Evolutionary conservation across 305 asterid genomes (phyloP), one percentile per base, ranked within the genome.

Genomic region (Solanum hybrid): DNA sequence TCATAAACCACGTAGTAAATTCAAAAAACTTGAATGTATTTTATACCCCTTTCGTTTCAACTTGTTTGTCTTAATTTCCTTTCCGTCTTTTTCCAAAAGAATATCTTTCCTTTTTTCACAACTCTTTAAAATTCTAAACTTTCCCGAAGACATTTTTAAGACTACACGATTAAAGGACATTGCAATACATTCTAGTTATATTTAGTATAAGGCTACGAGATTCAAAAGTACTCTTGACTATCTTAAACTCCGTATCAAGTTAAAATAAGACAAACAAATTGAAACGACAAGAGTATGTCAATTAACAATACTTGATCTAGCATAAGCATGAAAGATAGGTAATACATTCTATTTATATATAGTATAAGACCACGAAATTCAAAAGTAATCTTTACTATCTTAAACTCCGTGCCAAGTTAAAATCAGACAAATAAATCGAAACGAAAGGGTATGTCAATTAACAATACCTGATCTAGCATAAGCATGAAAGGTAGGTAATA

Each of bases 301-400:
- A 56, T 2, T 56, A 56, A 17, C 37, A 82, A 29, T 29, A 82
- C 98, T 98, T 1, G 99, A 94, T 91, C 93, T 96, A 6, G 98
- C 97, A 79, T 92, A 97, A 13, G 91, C 98, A 79, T 96, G 96
- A 91, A 93, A 96, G 0, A 96, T 95, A 37, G 96, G 98, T 40
- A 60, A 8, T 60, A 60, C 72, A 60, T 60, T 60, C 27, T 7
- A 22, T 0, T 3, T 60, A 56, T 56, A 17, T 1, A 40, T 60
- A 60, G 72, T 22, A 10, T 10, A 24, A 71, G 1, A 26, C 5
- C 14, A 71, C 35, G 31, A 26, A 3, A 73, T 29, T 73, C 17
- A 29, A 73, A 14, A 73, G 20, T 69, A 10, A 0, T 24, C 1
- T 24, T 5, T 69, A 69, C 10, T 72, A 1, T 3, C 69, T 56